Evolutionary conservation across 352 stramenopile genomes (phyloP), one percentile per base, ranked within the genome.

Genomic region (Phytopythium vexans): DNA sequence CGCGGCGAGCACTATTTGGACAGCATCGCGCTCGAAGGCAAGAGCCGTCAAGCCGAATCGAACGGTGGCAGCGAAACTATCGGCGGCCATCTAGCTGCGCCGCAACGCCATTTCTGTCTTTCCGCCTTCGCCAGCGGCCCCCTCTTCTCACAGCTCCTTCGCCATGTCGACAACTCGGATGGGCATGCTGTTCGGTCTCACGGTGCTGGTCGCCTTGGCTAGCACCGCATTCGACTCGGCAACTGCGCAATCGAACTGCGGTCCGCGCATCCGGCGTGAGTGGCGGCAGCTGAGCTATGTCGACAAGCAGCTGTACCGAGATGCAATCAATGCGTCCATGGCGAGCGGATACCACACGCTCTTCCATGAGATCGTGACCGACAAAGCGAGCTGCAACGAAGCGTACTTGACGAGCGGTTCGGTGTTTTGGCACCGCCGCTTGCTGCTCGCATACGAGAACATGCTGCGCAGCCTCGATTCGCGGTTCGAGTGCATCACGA

Each of bases 391-490:
- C 0, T 64, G 52, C 32, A 71, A 53, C 34, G 76, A 89, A 43
- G 64, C 62, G 3, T 64, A 83, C 46, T 58, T 67, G 40, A 80
- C 70, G 0, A 84, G 75, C 37, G 74, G 63, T 8, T 77, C 88
- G 54, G 54, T 87, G 50, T 88, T 72, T 41, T 92, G 82, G 82
- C 68, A 92, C 54, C 82, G 79, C 8, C 74, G 76, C 16, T 88
- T 78, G 42, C 49, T 90, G 8, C 64, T 89, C 41, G 82, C 71
- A 38, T 89, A 88, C 62, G 82, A 92, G 52, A 78, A 75, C 41
- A 90, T 90, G 79, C 65, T 92, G 34, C 82, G 82, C 41, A 85
- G 66, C 52, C 66, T 91, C 1, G 76, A 59, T 10, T 52, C 77
- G 0, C 68, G 56, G 15, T 93, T 74, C 54, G 79, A 74, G 11